Percentiles rank a stretch among this genome's conserved stretches.
Evolutionary conservation across 345 rosid genomes (phyloP).

Genomic region (Sonneratia alba): DNA sequence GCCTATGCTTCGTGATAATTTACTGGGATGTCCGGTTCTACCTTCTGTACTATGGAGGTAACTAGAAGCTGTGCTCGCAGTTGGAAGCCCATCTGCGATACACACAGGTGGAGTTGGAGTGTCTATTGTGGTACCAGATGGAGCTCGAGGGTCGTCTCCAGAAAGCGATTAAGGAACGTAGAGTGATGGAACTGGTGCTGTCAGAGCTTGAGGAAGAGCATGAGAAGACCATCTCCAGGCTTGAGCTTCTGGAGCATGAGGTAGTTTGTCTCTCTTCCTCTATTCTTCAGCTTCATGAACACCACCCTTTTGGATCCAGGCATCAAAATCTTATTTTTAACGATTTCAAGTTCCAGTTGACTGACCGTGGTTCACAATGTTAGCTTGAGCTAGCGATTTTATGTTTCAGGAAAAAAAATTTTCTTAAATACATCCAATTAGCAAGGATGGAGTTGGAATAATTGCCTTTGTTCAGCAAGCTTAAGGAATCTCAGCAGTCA

Average conservation of each 20-base stretch:
- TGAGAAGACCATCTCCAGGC: conserved; percentile 40
- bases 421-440: too few relatives aligned
- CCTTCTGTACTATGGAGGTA: background rate
- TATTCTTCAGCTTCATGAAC: background rate
- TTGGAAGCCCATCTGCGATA: conserved; percentile 45
- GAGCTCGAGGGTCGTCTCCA: conserved; percentile 46
- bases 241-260: conserved; percentile 51
- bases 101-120: conserved; percentile 46
- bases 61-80: conserved; percentile 30
- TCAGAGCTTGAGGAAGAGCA: conserved; percentile 62
- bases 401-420: too few relatives aligned
- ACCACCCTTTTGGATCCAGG: background rate
- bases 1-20: too few relatives aligned
- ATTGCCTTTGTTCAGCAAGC: background rate
- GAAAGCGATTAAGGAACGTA: conserved; percentile 37
- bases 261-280: conserved; percentile 22
- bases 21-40: background rate
- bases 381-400: background rate
- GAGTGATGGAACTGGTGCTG: conserved; percentile 42
- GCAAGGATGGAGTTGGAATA: background rate
- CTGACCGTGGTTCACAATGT: background rate
- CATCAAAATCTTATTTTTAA: background rate
- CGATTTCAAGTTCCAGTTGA: background rate
- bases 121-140: conserved; percentile 41
- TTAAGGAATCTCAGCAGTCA: too few relatives aligned